phyloP scores from a whole-genome alignment of 208 protist species.

The Leishmania martiniquensis region DNA sequence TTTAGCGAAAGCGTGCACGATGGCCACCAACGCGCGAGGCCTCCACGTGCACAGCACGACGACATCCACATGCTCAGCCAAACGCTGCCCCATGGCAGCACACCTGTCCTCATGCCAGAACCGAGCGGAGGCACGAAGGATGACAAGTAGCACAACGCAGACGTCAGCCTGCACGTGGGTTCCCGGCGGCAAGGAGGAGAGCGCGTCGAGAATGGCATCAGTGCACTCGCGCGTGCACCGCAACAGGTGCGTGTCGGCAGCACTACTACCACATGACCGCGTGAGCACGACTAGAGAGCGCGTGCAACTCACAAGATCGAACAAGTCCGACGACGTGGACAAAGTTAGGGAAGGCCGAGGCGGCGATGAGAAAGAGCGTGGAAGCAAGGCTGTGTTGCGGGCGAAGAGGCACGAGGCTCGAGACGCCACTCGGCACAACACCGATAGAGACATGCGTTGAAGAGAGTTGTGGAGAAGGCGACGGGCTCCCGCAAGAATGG shows the following conservation, averaged over 20 bases:
- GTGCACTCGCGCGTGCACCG: constrained; percentile 13
- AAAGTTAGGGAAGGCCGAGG: neutral
- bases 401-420: constrained; percentile 18
- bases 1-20: constrained; percentile 64
- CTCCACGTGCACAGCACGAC: constrained; percentile 48
- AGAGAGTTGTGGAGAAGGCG: neutral
- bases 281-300: constrained; percentile 24
- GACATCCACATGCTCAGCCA: constrained; percentile 42
- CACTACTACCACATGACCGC: neutral
- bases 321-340: constrained; percentile 4
- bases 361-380: neutral
- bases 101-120: constrained; percentile 35
- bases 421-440: constrained; percentile 18
- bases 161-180: constrained; percentile 35
- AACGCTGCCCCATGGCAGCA: constrained; percentile 27
- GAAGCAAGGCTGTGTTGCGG: neutral
- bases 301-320: constrained; percentile 21
- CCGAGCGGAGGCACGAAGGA: constrained; percentile 25
- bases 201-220: constrained; percentile 10
- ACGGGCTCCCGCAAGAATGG: neutral
- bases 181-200: constrained; percentile 31
- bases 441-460: neutral
- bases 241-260: constrained; percentile 8
- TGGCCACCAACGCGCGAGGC: constrained; percentile 45
- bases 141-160: constrained; percentile 33